phyloP scores from a whole-genome alignment of 768 basidiomycete species.

The Tricholoma sp. region DNA sequence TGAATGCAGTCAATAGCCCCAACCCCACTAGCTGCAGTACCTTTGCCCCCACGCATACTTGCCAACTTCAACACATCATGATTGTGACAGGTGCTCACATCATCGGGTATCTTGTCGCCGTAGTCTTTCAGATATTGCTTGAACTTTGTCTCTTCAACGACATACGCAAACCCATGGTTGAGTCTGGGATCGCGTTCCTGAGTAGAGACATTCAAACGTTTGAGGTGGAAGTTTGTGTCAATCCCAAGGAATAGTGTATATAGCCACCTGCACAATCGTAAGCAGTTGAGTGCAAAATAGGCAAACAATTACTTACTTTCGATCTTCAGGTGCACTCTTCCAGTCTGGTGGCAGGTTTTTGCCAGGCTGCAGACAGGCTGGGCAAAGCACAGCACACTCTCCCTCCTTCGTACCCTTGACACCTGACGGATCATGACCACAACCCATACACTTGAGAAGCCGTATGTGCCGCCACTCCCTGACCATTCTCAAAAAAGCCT shows the following conservation, averaged over 20 bases:
- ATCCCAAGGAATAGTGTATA: slow-evolving; percentile 15
- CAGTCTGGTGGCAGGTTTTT: slow-evolving; percentile 20
- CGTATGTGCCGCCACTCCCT: slow-evolving; percentile 14
- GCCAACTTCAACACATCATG: not conserved
- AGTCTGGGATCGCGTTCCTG: slow-evolving; percentile 13
- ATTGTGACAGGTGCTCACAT: not conserved
- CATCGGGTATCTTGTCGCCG: not conserved
- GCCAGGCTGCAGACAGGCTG: slow-evolving; percentile 22
- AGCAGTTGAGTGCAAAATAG: not conserved
- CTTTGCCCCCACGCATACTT: not conserved
- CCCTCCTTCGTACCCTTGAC: slow-evolving; percentile 10
- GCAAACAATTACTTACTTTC: not conserved
- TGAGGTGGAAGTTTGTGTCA: slow-evolving; percentile 21
- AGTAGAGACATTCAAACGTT: slow-evolving; percentile 13
- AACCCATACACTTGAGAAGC: slow-evolving; percentile 16
- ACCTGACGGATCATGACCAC: slow-evolving; percentile 14
- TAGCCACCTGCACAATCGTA: slow-evolving; percentile 3
- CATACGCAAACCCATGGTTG: slow-evolving; percentile 8
- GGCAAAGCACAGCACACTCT: slow-evolving; percentile 20
- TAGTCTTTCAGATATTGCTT: not conserved
- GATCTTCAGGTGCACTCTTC: slow-evolving; percentile 8
- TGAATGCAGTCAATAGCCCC: not conserved
- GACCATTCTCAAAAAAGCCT: slow-evolving; percentile 13
- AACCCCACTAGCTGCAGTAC: not conserved
- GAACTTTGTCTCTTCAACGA: slow-evolving; percentile 3